These are phyloP conservation scores for Pseudozyma sp. DNA, from an alignment of 1,284 basidiomycete genomes.

Conservation along the genomic window DNA sequence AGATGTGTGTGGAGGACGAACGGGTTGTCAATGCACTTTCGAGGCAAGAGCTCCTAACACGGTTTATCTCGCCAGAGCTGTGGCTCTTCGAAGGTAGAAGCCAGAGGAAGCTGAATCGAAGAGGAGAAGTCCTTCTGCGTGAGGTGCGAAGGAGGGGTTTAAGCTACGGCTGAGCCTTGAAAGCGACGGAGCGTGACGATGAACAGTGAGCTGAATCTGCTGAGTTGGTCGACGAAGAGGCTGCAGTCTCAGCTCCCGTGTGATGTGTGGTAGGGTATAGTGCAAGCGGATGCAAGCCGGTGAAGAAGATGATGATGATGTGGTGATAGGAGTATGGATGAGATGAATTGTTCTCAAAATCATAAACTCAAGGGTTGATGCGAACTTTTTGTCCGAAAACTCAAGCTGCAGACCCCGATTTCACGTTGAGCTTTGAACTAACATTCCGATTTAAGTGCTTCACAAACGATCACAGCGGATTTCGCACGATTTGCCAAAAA, in stretches of 20 bases:
- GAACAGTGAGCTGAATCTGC: no score
- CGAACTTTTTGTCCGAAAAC: slow-evolving; percentile 38
- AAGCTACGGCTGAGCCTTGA: no score
- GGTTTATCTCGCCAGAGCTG: no score
- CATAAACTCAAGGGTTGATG: slow-evolving; percentile 8
- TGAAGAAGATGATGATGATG: neutral
- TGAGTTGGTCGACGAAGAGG: neutral
- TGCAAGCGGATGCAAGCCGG: neutral
- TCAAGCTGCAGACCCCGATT: neutral
- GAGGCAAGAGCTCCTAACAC: no score
- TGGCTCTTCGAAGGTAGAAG: no score
- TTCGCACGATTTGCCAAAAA: slow-evolving; percentile 24
- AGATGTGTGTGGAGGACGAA: no score
- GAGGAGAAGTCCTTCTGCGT: no score
- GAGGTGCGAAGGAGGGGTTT: no score
- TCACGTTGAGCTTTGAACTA: slow-evolving; percentile 8
- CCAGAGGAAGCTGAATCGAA: no score
- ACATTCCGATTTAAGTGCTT: neutral
- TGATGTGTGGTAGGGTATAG: slow-evolving; percentile 6
- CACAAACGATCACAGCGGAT: slow-evolving; percentile 16
- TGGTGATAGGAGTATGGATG: slow-evolving; percentile 3
- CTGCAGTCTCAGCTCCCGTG: neutral
- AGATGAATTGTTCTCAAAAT: neutral
- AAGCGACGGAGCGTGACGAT: no score
- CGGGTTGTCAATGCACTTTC: no score